These are phyloP conservation scores for Sclerotinia spermophila DNA, from an alignment of 2,329 filamentous ascomycete genomes.

Conservation along the genomic window DNA sequence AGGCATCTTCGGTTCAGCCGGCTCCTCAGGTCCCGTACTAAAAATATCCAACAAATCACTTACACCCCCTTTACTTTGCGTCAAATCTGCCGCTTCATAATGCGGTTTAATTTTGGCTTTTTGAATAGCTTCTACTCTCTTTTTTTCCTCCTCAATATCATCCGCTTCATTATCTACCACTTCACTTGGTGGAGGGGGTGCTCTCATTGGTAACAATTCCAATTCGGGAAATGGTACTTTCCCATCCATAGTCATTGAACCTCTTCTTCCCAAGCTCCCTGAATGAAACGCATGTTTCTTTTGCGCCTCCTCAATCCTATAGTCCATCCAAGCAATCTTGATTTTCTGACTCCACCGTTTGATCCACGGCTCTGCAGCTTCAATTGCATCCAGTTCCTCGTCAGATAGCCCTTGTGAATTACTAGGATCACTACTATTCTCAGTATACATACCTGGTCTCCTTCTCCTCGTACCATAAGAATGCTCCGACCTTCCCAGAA, in stretches of 20 bases:
- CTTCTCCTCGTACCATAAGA: conserved; percentile 25
- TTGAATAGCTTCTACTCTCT: conserved; percentile 19
- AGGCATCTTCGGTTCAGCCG: conserved; percentile 9
- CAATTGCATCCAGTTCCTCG: conserved; percentile 13
- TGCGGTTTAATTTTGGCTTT: conserved; percentile 12
- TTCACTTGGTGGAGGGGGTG: conserved; percentile 19
- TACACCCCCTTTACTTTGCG: conserved; percentile 5
- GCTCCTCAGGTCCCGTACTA: conserved; percentile 16
- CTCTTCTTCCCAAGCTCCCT: conserved; percentile 25
- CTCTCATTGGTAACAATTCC: conserved; percentile 30
- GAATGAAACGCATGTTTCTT: conserved; percentile 7
- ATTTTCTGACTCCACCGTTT: conserved; percentile 10
- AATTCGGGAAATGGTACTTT: conserved; percentile 33
- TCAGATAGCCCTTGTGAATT: background rate
- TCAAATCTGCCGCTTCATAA: conserved; percentile 5
- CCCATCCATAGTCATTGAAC: conserved; percentile 28
- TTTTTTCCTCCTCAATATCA: conserved; percentile 18
- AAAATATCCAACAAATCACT: conserved; percentile 19
- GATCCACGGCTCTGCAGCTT: conserved; percentile 1
- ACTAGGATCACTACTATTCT: background rate
- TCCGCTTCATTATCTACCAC: conserved; percentile 19
- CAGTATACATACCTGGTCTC: background rate
- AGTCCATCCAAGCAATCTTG: conserved; percentile 14
- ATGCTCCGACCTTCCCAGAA: conserved; percentile 24
- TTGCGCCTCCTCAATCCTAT: background rate